Base-by-base conservation (phyloP, 2,329 filamentous ascomycete species). In the Penicillium sclerotigenum region DNA sequence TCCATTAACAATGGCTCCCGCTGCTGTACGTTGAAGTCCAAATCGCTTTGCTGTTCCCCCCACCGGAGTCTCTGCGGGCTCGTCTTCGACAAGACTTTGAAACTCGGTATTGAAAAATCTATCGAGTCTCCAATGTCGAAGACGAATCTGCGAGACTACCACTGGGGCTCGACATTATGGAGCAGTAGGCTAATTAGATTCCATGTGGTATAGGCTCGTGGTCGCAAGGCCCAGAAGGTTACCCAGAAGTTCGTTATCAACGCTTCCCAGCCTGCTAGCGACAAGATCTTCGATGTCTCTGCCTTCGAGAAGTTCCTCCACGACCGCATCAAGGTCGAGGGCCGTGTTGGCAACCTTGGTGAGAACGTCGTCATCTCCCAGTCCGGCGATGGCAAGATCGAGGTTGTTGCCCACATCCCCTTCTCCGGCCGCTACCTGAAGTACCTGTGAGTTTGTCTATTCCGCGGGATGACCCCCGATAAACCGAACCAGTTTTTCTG, bases 251-350 rank as follows among this genome's bases (percentile, higher is more conserved):
- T 91, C 88, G 88, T 96, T 84, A 97, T 99, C 90, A 96, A 99
- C 84, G 93, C 92, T 80, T 92, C 90, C 74, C 93, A 97, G 83
- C 94, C 94, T 73, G 92, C 92, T 71, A 90, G 87, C 83, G 94
- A 99, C 87, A 97, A 97, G 88, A 99, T 99, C 87, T 97, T 99
- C 87, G 94, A 99, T 80, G 87, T 96, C 78, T 87, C 90, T 73
- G 92, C 92, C 70, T 99, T 99, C 80, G 92, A 97, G 84, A 97
- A 97, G 87, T 99, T 99, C 89, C 90, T 99, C 65, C 92, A 97
- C 86, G 94, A 97, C 82, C 91, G 90, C 83, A 96, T 99, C 88
- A 99, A 99, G 90, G 91, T 99, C 72, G 94, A 74, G 71, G 93
- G 93, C 83, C 93, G 91, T 77, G 92, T 93, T 75, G 92, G 92